A percentile compares a stretch with the other conserved stretches of the same genome.
Conservation (phyloP, 345 rosid genomes). For the Populus nigra region DNA sequence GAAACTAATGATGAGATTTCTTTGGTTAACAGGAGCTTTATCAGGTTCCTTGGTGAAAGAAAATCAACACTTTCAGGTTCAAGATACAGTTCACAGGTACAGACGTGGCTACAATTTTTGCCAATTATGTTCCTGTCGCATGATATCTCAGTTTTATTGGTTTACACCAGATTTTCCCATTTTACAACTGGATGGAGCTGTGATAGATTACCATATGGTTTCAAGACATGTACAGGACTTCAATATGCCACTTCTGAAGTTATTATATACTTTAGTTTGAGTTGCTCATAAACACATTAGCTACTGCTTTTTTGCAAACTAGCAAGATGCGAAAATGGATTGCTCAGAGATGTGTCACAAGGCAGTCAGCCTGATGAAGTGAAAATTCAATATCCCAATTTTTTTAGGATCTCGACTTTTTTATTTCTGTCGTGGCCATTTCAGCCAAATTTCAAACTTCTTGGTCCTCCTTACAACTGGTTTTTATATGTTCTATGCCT, state of each 20-base stretch:
- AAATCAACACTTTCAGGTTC: slow-evolving; percentile 62
- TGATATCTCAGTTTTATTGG: not conserved
- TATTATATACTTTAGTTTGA: not conserved
- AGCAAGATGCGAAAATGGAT: not conserved
- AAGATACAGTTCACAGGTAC: slow-evolving; percentile 87
- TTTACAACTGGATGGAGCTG: too few relatives aligned
- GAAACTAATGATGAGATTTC: slow-evolving; percentile 2
- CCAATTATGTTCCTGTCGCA: not conserved
- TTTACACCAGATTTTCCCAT: too few relatives aligned
- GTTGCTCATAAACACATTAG: too few relatives aligned
- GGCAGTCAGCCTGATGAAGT: too few relatives aligned
- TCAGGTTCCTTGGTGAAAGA: slow-evolving; percentile 79
- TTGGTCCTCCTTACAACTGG: too few relatives aligned
- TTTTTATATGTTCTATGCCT: too few relatives aligned
- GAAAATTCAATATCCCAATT: too few relatives aligned
- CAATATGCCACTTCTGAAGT: not conserved
- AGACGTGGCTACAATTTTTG: not conserved
- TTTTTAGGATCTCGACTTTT: too few relatives aligned
- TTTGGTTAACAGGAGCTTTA: slow-evolving; percentile 60
- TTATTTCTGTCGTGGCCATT: too few relatives aligned
- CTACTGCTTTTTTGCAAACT: not conserved
- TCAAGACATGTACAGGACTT: not conserved
- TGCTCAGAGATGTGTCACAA: not conserved
- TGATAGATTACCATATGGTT: not conserved
- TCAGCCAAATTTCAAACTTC: too few relatives aligned